Evolutionary conservation across 192 early-diverging fungal genomes (phyloP).

Genomic region (Rhizophagus clarus): DNA sequence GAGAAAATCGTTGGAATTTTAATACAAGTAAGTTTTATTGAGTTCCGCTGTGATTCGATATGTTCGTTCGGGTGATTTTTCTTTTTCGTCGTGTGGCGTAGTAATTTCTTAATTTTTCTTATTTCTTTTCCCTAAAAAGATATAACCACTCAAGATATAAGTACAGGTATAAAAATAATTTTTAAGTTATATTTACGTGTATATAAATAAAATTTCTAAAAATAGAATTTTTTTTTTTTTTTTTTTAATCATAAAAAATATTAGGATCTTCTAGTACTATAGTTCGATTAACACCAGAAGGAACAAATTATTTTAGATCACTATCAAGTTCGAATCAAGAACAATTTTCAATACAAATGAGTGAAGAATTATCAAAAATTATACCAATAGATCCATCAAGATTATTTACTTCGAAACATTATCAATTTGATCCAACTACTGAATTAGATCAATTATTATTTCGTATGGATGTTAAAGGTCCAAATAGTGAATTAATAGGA

Average conservation of each 20-base stretch:
- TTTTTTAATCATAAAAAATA: background rate
- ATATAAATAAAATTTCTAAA: too few species aligned
- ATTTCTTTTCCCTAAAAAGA: too few species aligned
- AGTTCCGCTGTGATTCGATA: too few species aligned
- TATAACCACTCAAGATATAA: background rate
- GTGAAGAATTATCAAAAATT: background rate
- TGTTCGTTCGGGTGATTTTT: background rate
- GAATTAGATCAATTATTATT: background rate
- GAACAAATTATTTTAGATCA: background rate
- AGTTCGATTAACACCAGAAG: background rate
- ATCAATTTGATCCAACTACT: constrained; percentile 10
- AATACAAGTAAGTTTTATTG: background rate
- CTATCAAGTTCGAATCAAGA: background rate
- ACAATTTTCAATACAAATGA: background rate
- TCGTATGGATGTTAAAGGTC: background rate
- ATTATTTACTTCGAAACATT: background rate
- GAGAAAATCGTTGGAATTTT: constrained; percentile 9
- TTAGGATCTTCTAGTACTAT: background rate
- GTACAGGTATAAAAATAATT: too few species aligned
- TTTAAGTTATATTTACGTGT: too few species aligned
- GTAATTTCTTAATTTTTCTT: background rate
- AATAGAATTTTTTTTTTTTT: too few species aligned
- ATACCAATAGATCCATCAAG: background rate
- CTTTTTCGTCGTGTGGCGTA: background rate
- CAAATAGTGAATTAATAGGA: background rate